Evolutionary conservation across 345 rosid species (phyloP).

Genomic region (Citrus mangshanensis): DNA sequence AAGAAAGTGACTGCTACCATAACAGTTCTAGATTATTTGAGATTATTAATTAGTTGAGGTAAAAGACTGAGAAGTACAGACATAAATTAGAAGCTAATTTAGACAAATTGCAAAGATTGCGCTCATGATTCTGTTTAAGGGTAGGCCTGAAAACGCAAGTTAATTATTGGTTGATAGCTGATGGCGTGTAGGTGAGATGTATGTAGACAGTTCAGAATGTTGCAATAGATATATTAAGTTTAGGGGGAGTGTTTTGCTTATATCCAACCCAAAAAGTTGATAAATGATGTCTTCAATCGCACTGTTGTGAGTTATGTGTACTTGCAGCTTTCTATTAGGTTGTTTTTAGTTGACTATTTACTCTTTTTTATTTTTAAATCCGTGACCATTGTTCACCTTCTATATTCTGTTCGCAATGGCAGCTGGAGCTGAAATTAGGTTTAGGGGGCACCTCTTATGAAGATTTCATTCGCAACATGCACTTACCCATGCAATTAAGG

Average conservation of each 20-base stretch:
- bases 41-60: not conserved
- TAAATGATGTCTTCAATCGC: not conserved
- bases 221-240: not conserved
- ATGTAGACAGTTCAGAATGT: not conserved
- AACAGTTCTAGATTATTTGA: not conserved
- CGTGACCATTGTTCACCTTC: not conserved
- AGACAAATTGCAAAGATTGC: not conserved
- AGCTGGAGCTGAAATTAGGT: constrained; percentile 92
- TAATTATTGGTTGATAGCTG: not conserved
- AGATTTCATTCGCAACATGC: constrained; percentile 81
- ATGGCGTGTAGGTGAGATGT: not conserved
- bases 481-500: constrained; percentile 90
- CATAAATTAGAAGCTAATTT: not conserved
- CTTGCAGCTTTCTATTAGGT: not conserved
- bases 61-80: not conserved
- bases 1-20: not conserved
- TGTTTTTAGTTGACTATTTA: not conserved
- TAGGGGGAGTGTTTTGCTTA: not conserved
- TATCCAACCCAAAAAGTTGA: not conserved
- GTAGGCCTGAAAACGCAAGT: not conserved
- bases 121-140: not conserved
- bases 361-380: not conserved
- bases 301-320: not conserved
- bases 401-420: constrained; percentile 21
- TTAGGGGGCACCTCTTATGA: constrained; percentile 92